A percentile compares a stretch with the other conserved stretches of the same genome.
Conservation (phyloP, 768 basidiomycete genomes). For the Cubamyces lactineus region DNA sequence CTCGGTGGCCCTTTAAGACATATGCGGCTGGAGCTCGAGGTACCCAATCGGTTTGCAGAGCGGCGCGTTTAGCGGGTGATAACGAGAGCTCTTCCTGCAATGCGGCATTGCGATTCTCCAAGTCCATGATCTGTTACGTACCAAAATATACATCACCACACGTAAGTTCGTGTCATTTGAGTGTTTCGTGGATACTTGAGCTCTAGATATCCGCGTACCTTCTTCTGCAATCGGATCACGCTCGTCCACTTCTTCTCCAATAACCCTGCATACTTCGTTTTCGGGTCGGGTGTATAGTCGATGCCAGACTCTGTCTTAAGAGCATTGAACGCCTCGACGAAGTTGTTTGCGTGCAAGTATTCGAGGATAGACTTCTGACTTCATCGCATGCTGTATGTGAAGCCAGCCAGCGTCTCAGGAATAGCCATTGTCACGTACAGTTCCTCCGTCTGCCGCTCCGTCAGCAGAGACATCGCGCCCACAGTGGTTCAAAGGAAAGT, state of each 20-base stretch:
- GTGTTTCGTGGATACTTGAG: background rate
- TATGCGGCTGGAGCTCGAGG: constrained; percentile 85
- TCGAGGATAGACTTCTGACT: constrained; percentile 84
- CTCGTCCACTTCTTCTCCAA: constrained; percentile 99
- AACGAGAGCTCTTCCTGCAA: constrained; percentile 71
- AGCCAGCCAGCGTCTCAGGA: constrained; percentile 5
- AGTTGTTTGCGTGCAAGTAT: constrained; percentile 71
- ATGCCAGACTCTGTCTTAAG: constrained; percentile 56
- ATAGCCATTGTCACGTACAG: constrained; percentile 40
- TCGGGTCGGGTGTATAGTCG: constrained; percentile 81
- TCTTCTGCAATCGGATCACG: constrained; percentile 94
- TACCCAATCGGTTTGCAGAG: constrained; percentile 81
- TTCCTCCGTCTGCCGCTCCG: constrained; percentile 51
- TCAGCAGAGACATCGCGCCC: constrained; percentile 45
- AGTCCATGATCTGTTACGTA: constrained; percentile 82
- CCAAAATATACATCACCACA: background rate
- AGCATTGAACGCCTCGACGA: constrained; percentile 62
- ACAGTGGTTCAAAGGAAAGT: background rate
- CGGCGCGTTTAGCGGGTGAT: constrained; percentile 54
- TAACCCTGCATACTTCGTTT: constrained; percentile 82
- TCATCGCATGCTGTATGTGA: constrained; percentile 24
- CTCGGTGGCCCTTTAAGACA: constrained; percentile 58
- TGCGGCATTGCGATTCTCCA: constrained; percentile 82
- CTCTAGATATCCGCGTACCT: constrained; percentile 49
- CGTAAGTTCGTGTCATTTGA: background rate